These are phyloP conservation scores for Leccinum arenicola DNA, from an alignment of 768 basidiomycete genomes.

Conservation along the genomic window DNA sequence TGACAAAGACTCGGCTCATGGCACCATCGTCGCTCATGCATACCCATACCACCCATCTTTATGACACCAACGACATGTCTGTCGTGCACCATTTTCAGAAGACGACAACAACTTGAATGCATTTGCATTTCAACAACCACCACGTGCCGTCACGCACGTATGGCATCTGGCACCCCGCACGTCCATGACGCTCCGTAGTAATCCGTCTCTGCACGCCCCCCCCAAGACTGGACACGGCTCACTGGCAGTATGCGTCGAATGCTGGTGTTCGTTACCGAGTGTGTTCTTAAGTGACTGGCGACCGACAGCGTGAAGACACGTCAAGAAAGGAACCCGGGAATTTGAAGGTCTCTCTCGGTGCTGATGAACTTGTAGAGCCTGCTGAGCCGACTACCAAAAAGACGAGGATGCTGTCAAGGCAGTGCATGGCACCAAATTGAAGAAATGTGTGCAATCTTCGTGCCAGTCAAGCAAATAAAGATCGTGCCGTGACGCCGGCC, in stretches of 20 bases:
- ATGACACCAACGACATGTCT: too few relatives aligned
- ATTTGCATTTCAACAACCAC: too few relatives aligned
- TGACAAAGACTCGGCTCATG: too few relatives aligned
- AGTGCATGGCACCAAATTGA: conserved; percentile 24
- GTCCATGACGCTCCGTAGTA: conserved; percentile 66
- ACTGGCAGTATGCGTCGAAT: conserved; percentile 79
- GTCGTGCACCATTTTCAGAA: too few relatives aligned
- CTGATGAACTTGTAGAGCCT: conserved; percentile 67
- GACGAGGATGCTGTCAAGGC: conserved; percentile 29
- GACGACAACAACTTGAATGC: too few relatives aligned
- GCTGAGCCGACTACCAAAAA: conserved; percentile 26
- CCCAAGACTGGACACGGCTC: conserved; percentile 72
- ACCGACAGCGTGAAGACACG: conserved; percentile 77
- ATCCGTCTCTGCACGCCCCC: conserved; percentile 79
- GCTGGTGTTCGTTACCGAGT: conserved; percentile 87
- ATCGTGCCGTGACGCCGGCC: conserved; percentile 70
- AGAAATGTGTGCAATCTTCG: conserved; percentile 32
- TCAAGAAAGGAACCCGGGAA: conserved; percentile 52
- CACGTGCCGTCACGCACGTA: too few relatives aligned
- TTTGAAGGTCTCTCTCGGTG: conserved; percentile 54
- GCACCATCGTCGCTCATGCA: too few relatives aligned
- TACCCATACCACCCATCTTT: too few relatives aligned
- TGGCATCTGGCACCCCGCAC: too few relatives aligned
- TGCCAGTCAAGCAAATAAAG: conserved; percentile 82
- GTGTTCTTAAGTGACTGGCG: conserved; percentile 83